Conservation (phyloP, 2,329 filamentous ascomycete genomes). For the Coniella vitis region DNA sequence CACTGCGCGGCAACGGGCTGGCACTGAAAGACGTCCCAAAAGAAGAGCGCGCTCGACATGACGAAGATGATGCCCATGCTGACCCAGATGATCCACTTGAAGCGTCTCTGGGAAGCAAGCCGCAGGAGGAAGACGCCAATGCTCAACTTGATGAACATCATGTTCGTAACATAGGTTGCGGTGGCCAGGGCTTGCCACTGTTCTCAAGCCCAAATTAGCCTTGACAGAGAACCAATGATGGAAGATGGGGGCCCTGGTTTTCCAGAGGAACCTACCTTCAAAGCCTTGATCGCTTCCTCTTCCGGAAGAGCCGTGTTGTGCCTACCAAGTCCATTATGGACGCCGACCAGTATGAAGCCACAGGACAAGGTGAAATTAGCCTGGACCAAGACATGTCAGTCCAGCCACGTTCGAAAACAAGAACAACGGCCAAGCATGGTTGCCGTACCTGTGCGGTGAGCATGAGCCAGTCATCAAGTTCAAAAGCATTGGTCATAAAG, state of each 20-base stretch:
- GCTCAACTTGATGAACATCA: constrained; percentile 52
- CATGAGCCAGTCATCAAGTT: constrained; percentile 50
- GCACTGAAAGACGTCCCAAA: constrained; percentile 48
- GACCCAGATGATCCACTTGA: constrained; percentile 40
- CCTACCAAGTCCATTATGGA: constrained; percentile 36
- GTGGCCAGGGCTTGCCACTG: constrained; percentile 47
- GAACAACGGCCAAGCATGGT: too few relatives aligned
- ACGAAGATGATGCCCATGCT: constrained; percentile 40
- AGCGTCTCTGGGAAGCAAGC: constrained; percentile 37
- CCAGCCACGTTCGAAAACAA: neutral
- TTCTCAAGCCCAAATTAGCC: neutral
- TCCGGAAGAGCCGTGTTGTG: constrained; percentile 40
- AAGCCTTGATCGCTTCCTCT: constrained; percentile 34
- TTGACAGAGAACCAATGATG: neutral
- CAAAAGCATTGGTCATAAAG: constrained; percentile 37
- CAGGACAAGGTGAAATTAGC: constrained; percentile 41
- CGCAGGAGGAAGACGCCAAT: constrained; percentile 46
- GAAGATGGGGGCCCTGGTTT: neutral
- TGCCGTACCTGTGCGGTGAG: constrained; percentile 37
- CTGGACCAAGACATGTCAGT: constrained; percentile 23
- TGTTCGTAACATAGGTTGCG: constrained; percentile 42
- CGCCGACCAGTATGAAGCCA: constrained; percentile 37
- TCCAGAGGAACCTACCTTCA: constrained; percentile 31
- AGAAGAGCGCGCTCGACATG: constrained; percentile 41
- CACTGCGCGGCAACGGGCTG: constrained; percentile 43